These are phyloP conservation scores for Daldinia concentrica DNA, from an alignment of 495 filamentous ascomycete species.

Conservation along the genomic window DNA sequence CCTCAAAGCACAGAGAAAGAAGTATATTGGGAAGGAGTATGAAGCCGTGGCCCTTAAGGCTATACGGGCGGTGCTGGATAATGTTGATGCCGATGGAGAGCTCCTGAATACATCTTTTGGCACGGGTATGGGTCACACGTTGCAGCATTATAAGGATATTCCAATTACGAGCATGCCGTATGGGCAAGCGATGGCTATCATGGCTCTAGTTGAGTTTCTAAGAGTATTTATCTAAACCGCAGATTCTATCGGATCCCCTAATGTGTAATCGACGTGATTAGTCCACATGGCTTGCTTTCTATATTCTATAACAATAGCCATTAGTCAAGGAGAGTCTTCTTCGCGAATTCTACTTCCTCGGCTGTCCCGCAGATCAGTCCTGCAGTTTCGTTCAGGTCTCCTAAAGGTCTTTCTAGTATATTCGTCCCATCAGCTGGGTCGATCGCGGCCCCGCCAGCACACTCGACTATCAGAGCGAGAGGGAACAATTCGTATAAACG, in stretches of 20 bases:
- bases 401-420: constrained; percentile 51
- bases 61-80: constrained; percentile 65
- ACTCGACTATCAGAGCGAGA: constrained; percentile 61
- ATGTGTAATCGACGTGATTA: neutral
- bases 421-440: constrained; percentile 52
- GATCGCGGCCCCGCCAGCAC: constrained; percentile 59
- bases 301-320: neutral
- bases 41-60: constrained; percentile 64
- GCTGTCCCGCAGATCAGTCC: constrained; percentile 60
- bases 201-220: constrained; percentile 73
- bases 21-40: constrained; percentile 66
- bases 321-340: constrained; percentile 31
- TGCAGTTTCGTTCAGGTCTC: constrained; percentile 55
- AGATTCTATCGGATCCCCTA: neutral
- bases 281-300: neutral
- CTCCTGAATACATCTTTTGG: constrained; percentile 76
- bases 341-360: constrained; percentile 55
- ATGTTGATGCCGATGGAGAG: constrained; percentile 69
- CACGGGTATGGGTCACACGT: constrained; percentile 71
- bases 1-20: constrained; percentile 72
- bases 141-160: constrained; percentile 77
- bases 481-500: constrained; percentile 61
- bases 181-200: constrained; percentile 80
- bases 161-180: constrained; percentile 78
- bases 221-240: constrained; percentile 60